phyloP scores from a whole-genome alignment of 306 rosid species.

The Cicer judaicum region DNA sequence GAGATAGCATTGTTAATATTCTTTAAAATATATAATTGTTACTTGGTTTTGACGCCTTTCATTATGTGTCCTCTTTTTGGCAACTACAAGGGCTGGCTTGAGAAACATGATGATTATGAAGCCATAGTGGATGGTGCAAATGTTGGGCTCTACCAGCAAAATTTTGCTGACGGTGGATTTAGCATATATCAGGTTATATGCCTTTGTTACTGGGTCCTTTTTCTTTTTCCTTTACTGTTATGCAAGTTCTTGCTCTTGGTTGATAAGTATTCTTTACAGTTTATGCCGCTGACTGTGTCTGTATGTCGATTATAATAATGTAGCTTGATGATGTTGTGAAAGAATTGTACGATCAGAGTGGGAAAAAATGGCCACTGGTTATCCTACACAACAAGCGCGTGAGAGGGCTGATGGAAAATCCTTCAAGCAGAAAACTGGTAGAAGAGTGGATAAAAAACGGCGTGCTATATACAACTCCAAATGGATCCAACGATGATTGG shows the following conservation, averaged over 20 bases:
- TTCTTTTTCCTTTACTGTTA: neutral
- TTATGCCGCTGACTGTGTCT: slow-evolving; percentile 43
- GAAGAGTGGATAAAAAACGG: slow-evolving; percentile 82
- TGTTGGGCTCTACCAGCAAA: slow-evolving; percentile 92
- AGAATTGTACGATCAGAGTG: slow-evolving; percentile 63
- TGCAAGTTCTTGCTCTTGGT: neutral
- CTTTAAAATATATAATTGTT: neutral
- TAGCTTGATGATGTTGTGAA: slow-evolving; percentile 86
- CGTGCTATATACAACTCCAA: slow-evolving; percentile 79
- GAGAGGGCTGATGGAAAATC: slow-evolving; percentile 66
- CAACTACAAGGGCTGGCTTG: slow-evolving; percentile 70
- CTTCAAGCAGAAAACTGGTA: slow-evolving; percentile 62
- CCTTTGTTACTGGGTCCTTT: slow-evolving; percentile 5
- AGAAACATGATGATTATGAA: slow-evolving; percentile 57
- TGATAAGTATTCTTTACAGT: slow-evolving; percentile 4
- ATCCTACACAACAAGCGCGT: slow-evolving; percentile 81
- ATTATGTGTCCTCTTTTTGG: neutral
- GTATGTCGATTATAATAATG: slow-evolving; percentile 46
- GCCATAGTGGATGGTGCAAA: slow-evolving; percentile 93
- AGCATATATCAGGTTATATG: slow-evolving; percentile 77
- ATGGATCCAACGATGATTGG: slow-evolving; percentile 96
- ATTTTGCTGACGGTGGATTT: slow-evolving; percentile 92
- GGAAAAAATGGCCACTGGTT: slow-evolving; percentile 83
- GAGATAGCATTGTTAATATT: neutral
- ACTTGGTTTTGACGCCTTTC: slow-evolving; percentile 30